Base-by-base conservation (phyloP, 2,329 filamentous ascomycete species). In the Penicillium janthinellum region DNA sequence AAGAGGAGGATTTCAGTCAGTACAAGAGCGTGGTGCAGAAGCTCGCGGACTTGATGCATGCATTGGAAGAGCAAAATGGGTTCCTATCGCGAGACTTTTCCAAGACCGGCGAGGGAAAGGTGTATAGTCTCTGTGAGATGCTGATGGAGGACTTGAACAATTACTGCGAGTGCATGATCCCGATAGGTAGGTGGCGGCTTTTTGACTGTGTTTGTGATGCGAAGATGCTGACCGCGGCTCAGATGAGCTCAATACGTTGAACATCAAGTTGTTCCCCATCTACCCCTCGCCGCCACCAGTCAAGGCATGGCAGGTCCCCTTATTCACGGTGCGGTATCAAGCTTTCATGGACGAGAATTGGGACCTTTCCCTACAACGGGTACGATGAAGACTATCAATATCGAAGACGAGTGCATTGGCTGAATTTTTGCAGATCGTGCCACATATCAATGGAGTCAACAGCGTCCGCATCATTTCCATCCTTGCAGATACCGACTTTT, bases 111-210 rank as follows among this genome's bases (percentile, higher is more conserved):
- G 78, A 82, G 67, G 72, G 83, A 58, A 78, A 83, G 73, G 83
- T 83, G 53, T 89, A 80, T 79, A 91, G 75, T 81, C 85, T 89
- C 3, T 96, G 96, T 71, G 90, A 94, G 79, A 91, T 90, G 66
- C 78, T 99, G 66, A 83, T 98, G 67, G 92, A 97, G 77, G 93
- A 99, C 73, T 74, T 99, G 67, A 97, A 98, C 73, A 96, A 96
- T 70, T 99, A 97, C 72, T 93, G 91, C 72, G 95, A 99, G 79
- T 96, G 93, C 82, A 96, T 96, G 93, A 96, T 97, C 70, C 93
- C 93, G 0, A 94, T 97, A 64, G 91, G 91, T 93, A 79, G 64
- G 85, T 81, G 15, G 22, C 20, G 17, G 62, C 44, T 37, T 49
- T 31, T 57, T 58, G 8, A 22, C 54, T 34, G 11, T 56, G 20